Percentiles rank a stretch among this genome's conserved stretches.
Evolutionary conservation across 768 basidiomycete genomes (phyloP).

Genomic region (Rhodosporidiobolus sp.): DNA sequence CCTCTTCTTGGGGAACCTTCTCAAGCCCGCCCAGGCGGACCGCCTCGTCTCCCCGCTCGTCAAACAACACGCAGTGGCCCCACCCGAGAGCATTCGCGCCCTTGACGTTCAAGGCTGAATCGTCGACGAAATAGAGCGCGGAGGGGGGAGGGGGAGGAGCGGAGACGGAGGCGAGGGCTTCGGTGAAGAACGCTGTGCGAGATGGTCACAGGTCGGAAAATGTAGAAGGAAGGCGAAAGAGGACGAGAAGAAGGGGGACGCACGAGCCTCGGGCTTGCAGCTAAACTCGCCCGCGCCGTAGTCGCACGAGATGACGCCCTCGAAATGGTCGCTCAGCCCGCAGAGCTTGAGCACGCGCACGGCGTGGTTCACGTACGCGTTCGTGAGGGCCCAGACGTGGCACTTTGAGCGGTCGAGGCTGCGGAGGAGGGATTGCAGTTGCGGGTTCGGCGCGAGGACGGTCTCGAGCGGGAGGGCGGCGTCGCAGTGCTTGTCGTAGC

Average conservation of each 20-base stretch:
- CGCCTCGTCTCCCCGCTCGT: slow-evolving; percentile 30
- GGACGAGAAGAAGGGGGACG: not conserved
- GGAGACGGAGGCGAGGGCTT: slow-evolving; percentile 19
- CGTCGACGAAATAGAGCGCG: slow-evolving; percentile 41
- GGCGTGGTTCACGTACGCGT: slow-evolving; percentile 42
- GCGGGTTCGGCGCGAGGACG: slow-evolving; percentile 19
- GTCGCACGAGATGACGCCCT: slow-evolving; percentile 44
- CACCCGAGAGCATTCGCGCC: slow-evolving; percentile 33
- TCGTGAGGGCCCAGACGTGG: slow-evolving; percentile 39
- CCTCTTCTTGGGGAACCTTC: not conserved
- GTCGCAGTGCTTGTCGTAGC: slow-evolving; percentile 40
- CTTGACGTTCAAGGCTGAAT: slow-evolving; percentile 40
- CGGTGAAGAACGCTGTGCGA: slow-evolving; percentile 29
- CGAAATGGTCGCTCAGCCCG: slow-evolving; percentile 37
- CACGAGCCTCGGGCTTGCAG: slow-evolving; percentile 40
- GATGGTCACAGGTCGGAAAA: not conserved
- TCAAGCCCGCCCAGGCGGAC: slow-evolving; percentile 17
- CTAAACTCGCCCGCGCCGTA: slow-evolving; percentile 38
- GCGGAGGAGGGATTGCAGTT: slow-evolving; percentile 8
- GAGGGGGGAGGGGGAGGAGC: slow-evolving; percentile 17
- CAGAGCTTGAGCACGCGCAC: slow-evolving; percentile 34
- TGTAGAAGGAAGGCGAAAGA: not conserved
- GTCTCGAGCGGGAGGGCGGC: slow-evolving; percentile 39
- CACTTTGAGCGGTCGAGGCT: slow-evolving; percentile 36
- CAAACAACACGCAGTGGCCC: slow-evolving; percentile 37